Base-by-base conservation (phyloP, 2,329 filamentous ascomycete species). In the Lachnellula willkommii region DNA sequence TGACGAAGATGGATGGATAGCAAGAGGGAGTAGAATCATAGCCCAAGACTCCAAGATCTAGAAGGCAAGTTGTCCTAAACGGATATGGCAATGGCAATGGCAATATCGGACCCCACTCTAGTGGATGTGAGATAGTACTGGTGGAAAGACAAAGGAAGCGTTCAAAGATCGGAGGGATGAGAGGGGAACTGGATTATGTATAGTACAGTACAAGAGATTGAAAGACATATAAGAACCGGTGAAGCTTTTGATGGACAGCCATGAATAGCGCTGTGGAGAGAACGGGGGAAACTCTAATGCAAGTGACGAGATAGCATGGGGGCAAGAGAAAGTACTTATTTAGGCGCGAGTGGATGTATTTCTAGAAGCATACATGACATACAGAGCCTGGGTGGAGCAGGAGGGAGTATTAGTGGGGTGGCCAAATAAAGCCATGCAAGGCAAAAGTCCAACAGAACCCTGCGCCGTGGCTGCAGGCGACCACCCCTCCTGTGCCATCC, bases 21-120 rank as follows among this genome's bases (percentile, higher is more conserved):
- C 55, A 60, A 61, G 60, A 56, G 65, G 56, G 58, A 61, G 59
- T 57, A 66, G 57, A 63, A 68, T 67, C 56, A 64, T 66, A 58
- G 42, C 56, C 45, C 57, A 48, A 62, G 55, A 59, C 60, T 55
- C 28, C 40, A 51, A 58, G 52, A 58, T 54, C 43, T 57, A 48
- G 37, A 20, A 51, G 40, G 42, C 26, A n/a, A 17, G 22, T 52
- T 28, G 15, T 17, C 26, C 40, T 9, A 24, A 39, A 32, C 50
- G 4, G 36, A 46, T 22, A 36, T 20, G 46, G 42, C 22, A 43
- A 28, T 46, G 14, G 32, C 50, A 50, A 32, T 37, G 28, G 28
- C 28, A 32, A 32, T 37, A 32, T 47, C 50, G 50, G 43, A 47
- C 37, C 39, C 54, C 45, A 50, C 52, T 43, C 47, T 57, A 37